Evolutionary conservation across 73 alveolate species (phyloP).

Genomic region (Halteria grandinella): DNA sequence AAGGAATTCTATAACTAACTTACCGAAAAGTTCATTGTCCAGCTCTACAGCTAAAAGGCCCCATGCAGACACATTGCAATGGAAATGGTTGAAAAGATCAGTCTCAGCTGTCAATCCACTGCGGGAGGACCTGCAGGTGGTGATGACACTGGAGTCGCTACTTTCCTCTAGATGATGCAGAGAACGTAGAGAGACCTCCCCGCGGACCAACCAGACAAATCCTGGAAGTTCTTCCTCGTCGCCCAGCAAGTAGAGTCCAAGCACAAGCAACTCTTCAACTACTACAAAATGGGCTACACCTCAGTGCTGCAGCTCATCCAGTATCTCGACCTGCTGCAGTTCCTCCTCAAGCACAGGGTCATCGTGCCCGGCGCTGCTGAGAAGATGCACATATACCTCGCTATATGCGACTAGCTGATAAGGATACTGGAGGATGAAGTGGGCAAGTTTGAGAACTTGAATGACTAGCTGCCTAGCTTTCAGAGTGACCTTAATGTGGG

Average conservation of each 20-base stretch:
- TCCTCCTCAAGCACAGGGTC: constrained; percentile 17
- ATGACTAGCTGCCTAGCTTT: background rate
- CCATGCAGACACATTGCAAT: too few species aligned
- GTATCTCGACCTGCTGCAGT: constrained; percentile 27
- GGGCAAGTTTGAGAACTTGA: constrained; percentile 9
- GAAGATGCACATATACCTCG: constrained; percentile 23
- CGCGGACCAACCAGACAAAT: constrained; percentile 1
- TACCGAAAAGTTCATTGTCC: too few species aligned
- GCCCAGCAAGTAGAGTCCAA: background rate
- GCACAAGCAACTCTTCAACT: background rate
- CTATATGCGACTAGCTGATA: constrained; percentile 42
- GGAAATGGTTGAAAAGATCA: too few species aligned
- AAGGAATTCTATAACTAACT: too few species aligned
- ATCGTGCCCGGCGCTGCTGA: constrained; percentile 18
- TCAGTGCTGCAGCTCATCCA: background rate
- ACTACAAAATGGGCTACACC: constrained; percentile 30
- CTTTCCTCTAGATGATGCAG: too few species aligned
- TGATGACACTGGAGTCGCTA: too few species aligned
- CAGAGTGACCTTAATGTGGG: background rate
- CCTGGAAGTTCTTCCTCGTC: constrained; percentile 7
- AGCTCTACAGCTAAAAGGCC: too few species aligned
- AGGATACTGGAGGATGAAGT: constrained; percentile 37
- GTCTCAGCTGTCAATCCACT: too few species aligned
- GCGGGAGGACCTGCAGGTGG: too few species aligned
- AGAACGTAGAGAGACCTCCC: too few species aligned